A percentile compares a stretch with the other conserved stretches of the same genome.
phyloP scores from a whole-genome alignment of 2,329 filamentous ascomycete species.

The Ascocoryne sarcoides region DNA sequence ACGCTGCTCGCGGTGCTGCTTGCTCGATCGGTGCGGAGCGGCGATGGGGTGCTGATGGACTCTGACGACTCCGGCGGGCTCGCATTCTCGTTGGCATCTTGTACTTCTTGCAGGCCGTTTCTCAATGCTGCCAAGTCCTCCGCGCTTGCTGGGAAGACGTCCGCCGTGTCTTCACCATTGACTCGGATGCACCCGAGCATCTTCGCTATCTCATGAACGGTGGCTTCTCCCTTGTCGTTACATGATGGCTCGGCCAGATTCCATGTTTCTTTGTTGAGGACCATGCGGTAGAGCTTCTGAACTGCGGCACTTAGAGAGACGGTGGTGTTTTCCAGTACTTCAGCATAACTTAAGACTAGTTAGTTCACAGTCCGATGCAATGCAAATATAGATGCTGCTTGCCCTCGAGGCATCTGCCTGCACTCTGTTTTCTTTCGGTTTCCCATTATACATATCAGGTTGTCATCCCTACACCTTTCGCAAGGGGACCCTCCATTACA shows the following conservation, averaged over 20 bases:
- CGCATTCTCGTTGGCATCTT: conserved; percentile 12
- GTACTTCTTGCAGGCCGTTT: conserved; percentile 38
- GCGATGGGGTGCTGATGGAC: conserved; percentile 16
- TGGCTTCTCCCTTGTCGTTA: conserved; percentile 53
- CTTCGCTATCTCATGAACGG: conserved; percentile 57
- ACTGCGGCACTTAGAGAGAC: conserved; percentile 56
- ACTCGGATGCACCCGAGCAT: conserved; percentile 56
- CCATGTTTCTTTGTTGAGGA: conserved; percentile 49
- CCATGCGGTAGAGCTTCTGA: conserved; percentile 57
- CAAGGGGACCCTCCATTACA: conserved; percentile 59
- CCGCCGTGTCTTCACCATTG: conserved; percentile 51
- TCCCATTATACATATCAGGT: conserved; percentile 53
- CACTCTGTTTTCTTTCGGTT: conserved; percentile 60
- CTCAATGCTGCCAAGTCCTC: conserved; percentile 48
- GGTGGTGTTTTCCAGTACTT: conserved; percentile 57
- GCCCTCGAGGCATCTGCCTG: conserved; percentile 56
- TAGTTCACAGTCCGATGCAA: conserved; percentile 1
- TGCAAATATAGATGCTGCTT: conserved; percentile 22
- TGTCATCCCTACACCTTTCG: conserved; percentile 58
- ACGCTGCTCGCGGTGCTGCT: conserved; percentile 12
- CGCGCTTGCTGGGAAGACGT: conserved; percentile 52
- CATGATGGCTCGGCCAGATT: conserved; percentile 54
- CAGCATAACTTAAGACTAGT: conserved; percentile 42
- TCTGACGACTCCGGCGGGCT: conserved; percentile 16
- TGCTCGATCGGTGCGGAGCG: conserved; percentile 19